These are phyloP conservation scores for Trichoderma sp. DNA, from an alignment of 2,329 filamentous ascomycete species.

Conservation along the genomic window DNA sequence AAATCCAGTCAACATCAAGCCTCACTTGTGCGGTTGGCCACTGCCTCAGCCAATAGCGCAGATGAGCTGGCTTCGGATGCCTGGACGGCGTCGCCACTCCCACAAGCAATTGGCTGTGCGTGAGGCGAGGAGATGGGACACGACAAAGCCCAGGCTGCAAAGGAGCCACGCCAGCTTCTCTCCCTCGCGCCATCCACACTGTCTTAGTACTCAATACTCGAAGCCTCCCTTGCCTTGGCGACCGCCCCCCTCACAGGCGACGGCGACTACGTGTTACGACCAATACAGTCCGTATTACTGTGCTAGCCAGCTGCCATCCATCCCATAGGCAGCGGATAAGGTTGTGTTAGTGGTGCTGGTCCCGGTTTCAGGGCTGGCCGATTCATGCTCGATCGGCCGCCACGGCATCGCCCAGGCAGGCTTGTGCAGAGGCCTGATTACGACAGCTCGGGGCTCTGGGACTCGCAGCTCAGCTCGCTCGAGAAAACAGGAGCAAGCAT, in stretches of 20 bases:
- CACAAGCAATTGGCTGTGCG: neutral
- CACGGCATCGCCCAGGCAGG: neutral
- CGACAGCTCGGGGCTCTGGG: neutral
- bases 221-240: neutral
- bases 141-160: conserved; percentile 4
- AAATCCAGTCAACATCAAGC: neutral
- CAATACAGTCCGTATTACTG: neutral
- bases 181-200: neutral
- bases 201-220: neutral
- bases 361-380: conserved; percentile 1
- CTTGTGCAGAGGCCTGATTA: conserved; percentile 1
- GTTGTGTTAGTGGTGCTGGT: neutral
- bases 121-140: conserved; percentile 2
- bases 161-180: conserved; percentile 16
- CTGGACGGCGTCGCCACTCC: conserved; percentile 3
- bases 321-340: conserved; percentile 6
- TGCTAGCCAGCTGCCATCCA: neutral
- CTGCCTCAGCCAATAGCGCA: neutral
- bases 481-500: neutral
- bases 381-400: conserved; percentile 6
- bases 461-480: neutral
- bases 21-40: neutral
- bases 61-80: neutral
- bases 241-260: neutral
- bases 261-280: neutral